These are phyloP conservation scores for Sporisorium exsertum DNA, from an alignment of 1,284 basidiomycete genomes.

Conservation along the genomic window DNA sequence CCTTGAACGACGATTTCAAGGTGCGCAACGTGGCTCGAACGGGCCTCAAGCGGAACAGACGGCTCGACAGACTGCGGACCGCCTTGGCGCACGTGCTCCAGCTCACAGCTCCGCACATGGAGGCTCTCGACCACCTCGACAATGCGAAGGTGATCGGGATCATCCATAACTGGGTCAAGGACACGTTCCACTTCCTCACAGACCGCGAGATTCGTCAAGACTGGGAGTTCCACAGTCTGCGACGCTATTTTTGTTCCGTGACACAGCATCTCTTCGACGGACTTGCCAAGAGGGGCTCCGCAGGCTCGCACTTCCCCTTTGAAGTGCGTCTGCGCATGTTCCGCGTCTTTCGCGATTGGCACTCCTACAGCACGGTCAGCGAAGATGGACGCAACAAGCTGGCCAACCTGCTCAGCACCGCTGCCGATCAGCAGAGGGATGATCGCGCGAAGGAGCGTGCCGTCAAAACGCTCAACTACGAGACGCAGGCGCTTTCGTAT, in stretches of 20 bases:
- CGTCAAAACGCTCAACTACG: slow-evolving; percentile 74
- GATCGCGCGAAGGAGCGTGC: slow-evolving; percentile 69
- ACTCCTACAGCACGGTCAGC: slow-evolving; percentile 82
- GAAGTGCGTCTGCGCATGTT: slow-evolving; percentile 84
- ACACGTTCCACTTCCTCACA: slow-evolving; percentile 82
- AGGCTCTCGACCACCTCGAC: slow-evolving; percentile 78
- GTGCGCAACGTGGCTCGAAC: slow-evolving; percentile 69
- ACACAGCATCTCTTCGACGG: slow-evolving; percentile 87
- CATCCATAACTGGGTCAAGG: slow-evolving; percentile 86
- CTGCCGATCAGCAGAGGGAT: slow-evolving; percentile 73
- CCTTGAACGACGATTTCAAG: slow-evolving; percentile 80
- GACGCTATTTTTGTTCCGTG: slow-evolving; percentile 89
- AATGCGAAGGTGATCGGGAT: slow-evolving; percentile 79
- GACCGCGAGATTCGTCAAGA: slow-evolving; percentile 80
- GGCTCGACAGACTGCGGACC: slow-evolving; percentile 85
- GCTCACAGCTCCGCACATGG: slow-evolving; percentile 82
- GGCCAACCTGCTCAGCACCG: slow-evolving; percentile 79
- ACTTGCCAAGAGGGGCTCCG: slow-evolving; percentile 77
- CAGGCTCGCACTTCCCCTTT: slow-evolving; percentile 81
- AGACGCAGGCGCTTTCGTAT: slow-evolving; percentile 75
- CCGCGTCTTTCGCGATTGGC: slow-evolving; percentile 92
- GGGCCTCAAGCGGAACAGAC: slow-evolving; percentile 73
- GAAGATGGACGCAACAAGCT: slow-evolving; percentile 81
- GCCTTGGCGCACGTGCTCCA: slow-evolving; percentile 91
- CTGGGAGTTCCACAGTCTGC: slow-evolving; percentile 82